These are phyloP conservation scores for Russula sp. DNA, from an alignment of 768 basidiomycete species.

Conservation along the genomic window DNA sequence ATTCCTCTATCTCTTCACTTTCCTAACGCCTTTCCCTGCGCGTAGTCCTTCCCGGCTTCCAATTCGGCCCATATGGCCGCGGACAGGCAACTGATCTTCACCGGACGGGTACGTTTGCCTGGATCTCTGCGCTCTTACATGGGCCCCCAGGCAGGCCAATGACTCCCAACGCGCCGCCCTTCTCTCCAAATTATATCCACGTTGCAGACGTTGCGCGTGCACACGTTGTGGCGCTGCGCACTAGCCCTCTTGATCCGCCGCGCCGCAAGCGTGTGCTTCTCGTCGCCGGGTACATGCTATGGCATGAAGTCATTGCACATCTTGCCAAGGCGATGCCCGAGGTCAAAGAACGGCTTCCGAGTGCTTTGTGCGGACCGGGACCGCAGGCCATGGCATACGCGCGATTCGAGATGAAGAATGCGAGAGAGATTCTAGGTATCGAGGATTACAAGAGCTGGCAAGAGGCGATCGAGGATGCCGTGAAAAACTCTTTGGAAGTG, in stretches of 20 bases:
- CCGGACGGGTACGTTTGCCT: slow-evolving; percentile 21
- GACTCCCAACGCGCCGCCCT: slow-evolving; percentile 16
- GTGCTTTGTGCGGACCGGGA: not conserved
- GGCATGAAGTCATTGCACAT: slow-evolving; percentile 21
- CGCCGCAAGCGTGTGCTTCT: slow-evolving; percentile 23
- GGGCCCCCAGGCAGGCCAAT: slow-evolving; percentile 17
- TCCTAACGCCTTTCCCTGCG: not conserved
- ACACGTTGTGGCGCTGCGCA: slow-evolving; percentile 18
- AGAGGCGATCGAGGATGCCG: slow-evolving; percentile 23
- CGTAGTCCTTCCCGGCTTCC: slow-evolving; percentile 20
- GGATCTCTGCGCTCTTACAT: slow-evolving; percentile 21
- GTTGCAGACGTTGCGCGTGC: slow-evolving; percentile 21
- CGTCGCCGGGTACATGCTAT: slow-evolving; percentile 20
- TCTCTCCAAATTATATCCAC: slow-evolving; percentile 26
- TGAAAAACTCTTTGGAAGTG: slow-evolving; percentile 11
- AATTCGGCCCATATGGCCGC: slow-evolving; percentile 24
- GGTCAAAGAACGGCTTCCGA: slow-evolving; percentile 19
- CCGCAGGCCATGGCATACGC: slow-evolving; percentile 6
- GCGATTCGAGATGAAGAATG: slow-evolving; percentile 20
- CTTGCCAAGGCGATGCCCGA: slow-evolving; percentile 17
- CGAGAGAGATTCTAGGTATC: slow-evolving; percentile 22
- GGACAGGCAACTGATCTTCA: slow-evolving; percentile 17
- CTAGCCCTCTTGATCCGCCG: slow-evolving; percentile 9
- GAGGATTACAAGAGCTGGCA: slow-evolving; percentile 10
- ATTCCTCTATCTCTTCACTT: no score